phyloP scores from a whole-genome alignment of 73 alveolate species.

The Diophrys sp. region DNA sequence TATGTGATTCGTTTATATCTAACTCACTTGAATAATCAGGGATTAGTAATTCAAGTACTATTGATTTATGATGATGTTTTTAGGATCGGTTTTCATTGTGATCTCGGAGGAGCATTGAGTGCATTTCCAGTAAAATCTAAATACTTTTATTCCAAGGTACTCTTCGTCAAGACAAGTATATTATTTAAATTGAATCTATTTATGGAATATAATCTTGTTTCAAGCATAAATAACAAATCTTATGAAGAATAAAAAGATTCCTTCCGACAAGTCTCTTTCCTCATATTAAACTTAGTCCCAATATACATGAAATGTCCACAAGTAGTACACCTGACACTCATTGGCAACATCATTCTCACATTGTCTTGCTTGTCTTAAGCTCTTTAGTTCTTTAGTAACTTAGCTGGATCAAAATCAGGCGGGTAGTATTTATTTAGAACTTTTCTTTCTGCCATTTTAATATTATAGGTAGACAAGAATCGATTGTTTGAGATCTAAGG shows the following conservation, averaged over 20 bases:
- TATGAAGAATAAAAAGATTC: no score
- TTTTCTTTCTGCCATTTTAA: slow-evolving; percentile 94
- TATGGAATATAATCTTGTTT: no score
- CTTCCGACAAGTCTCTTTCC: slow-evolving; percentile 97
- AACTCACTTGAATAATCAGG: no score
- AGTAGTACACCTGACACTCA: slow-evolving; percentile 90
- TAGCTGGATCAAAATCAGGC: slow-evolving; percentile 94
- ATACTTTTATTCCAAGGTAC: slow-evolving; percentile 92
- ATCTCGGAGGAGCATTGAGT: slow-evolving; percentile 93
- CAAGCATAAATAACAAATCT: no score
- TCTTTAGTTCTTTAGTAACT: slow-evolving; percentile 72
- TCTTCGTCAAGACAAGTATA: no score
- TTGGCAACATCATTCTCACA: slow-evolving; percentile 94
- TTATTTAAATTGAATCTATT: no score
- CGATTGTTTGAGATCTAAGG: no score
- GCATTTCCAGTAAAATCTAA: slow-evolving; percentile 95
- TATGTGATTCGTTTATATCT: no score
- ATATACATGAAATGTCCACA: slow-evolving; percentile 96
- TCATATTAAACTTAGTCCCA: slow-evolving; percentile 98
- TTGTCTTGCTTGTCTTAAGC: slow-evolving; percentile 70
- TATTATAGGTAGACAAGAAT: no score
- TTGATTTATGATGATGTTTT: slow-evolving; percentile 62
- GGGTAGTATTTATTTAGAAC: slow-evolving; percentile 95
- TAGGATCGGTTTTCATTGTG: slow-evolving; percentile 98
- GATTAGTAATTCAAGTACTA: no score